Percentiles rank a stretch among this genome's conserved stretches.
Conservation (phyloP, 306 rosid genomes). For the Acacia crassicarpa region DNA sequence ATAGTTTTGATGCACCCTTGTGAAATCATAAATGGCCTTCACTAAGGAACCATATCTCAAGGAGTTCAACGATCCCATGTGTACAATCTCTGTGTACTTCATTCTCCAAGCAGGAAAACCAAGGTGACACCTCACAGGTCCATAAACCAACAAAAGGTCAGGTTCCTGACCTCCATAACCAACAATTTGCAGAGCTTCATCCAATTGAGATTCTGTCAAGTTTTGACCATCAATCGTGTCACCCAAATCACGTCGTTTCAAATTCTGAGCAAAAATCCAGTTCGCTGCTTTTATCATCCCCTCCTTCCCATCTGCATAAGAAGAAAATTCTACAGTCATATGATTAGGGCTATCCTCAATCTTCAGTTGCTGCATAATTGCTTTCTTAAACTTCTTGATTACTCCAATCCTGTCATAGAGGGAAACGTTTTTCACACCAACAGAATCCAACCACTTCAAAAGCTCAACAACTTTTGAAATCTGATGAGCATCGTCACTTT, state of each 20-base stretch:
- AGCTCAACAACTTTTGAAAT: conserved; percentile 61
- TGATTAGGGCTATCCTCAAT: conserved; percentile 50
- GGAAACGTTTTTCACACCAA: conserved; percentile 74
- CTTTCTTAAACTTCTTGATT: conserved; percentile 62
- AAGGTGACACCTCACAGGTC: conserved; percentile 88
- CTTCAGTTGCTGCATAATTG: conserved; percentile 57
- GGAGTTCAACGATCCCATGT: conserved; percentile 74
- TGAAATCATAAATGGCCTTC: conserved; percentile 68
- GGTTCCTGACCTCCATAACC: conserved; percentile 85
- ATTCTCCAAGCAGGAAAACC: conserved; percentile 97
- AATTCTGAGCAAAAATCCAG: conserved; percentile 56
- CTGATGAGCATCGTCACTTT: conserved; percentile 77
- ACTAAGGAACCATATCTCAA: conserved; percentile 73
- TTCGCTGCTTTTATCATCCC: conserved; percentile 77
- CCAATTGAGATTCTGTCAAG: conserved; percentile 59
- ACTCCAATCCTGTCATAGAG: conserved; percentile 87
- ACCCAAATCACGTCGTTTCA: conserved; percentile 42
- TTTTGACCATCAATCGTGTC: conserved; percentile 40
- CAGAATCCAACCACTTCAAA: conserved; percentile 62
- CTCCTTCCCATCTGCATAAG: conserved; percentile 77
- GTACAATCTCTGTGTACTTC: conserved; percentile 81
- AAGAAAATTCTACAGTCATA: conserved; percentile 67
- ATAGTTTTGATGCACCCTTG: conserved; percentile 69
- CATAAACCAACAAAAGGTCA: conserved; percentile 81
- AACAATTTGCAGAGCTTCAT: conserved; percentile 66